Conservation (phyloP, 306 rosid species). For the Lathyrus tuberosus region DNA sequence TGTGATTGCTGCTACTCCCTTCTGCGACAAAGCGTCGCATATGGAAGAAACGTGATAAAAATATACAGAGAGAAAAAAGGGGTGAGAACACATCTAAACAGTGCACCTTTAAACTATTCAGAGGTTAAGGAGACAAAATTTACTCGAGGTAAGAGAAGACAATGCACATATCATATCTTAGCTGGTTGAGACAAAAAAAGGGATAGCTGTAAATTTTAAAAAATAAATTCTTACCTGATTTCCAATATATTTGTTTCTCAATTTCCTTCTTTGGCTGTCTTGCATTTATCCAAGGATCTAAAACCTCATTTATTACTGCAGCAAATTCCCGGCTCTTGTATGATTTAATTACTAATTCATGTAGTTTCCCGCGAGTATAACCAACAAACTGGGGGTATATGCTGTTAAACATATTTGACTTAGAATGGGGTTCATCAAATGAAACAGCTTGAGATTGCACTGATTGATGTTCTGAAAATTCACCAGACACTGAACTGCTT, state of each 20-base stretch:
- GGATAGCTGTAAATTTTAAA: not conserved
- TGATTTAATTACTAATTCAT: constrained; percentile 90
- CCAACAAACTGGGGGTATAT: constrained; percentile 89
- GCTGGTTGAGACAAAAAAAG: constrained; percentile 3
- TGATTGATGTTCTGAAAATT: constrained; percentile 42
- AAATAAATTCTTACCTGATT: constrained; percentile 62
- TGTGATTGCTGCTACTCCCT: too few species aligned
- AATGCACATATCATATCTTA: constrained; percentile 7
- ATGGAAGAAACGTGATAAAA: too few species aligned
- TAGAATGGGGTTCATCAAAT: constrained; percentile 33
- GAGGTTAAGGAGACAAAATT: constrained; percentile 16
- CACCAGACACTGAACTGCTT: constrained; percentile 50
- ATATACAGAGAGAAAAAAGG: not conserved
- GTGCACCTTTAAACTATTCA: constrained; percentile 2
- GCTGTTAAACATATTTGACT: constrained; percentile 50
- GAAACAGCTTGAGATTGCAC: constrained; percentile 44
- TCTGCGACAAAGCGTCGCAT: too few species aligned
- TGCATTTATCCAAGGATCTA: constrained; percentile 96
- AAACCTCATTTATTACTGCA: constrained; percentile 88
- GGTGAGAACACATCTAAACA: not conserved
- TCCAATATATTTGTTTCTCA: constrained; percentile 78
- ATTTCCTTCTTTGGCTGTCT: constrained; percentile 91
- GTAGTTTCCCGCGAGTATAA: constrained; percentile 89
- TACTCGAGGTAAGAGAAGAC: constrained; percentile 3
- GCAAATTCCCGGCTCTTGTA: constrained; percentile 95